Evolutionary conservation across 805 yeast genomes (phyloP).

Genomic region (Candida tallmaniae): DNA sequence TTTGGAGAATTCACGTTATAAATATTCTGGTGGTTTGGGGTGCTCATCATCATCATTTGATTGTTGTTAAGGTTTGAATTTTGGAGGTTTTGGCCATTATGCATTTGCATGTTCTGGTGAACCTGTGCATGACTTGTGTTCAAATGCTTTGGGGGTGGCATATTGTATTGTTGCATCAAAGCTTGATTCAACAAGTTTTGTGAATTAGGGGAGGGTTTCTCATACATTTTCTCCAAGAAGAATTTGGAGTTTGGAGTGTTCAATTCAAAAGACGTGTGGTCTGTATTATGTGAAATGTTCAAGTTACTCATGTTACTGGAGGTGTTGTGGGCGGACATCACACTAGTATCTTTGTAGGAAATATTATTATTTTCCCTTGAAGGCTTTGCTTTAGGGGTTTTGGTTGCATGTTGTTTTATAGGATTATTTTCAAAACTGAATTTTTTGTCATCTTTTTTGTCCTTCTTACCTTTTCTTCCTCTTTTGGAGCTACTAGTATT

Average conservation of each 20-base stretch:
- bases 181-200: slow-evolving; percentile 16
- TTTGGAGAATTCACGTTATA: slow-evolving; percentile 14
- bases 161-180: slow-evolving; percentile 13
- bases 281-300: slow-evolving; percentile 28
- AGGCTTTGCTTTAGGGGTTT: background rate
- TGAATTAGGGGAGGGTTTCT: slow-evolving; percentile 34
- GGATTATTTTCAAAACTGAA: background rate
- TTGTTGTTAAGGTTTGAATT: slow-evolving; percentile 2
- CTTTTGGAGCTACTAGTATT: slow-evolving; percentile 19
- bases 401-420: background rate
- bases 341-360: slow-evolving; percentile 23
- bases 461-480: slow-evolving; percentile 11
- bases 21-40: slow-evolving; percentile 37
- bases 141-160: slow-evolving; percentile 29
- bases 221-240: slow-evolving; percentile 35
- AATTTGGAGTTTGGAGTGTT: slow-evolving; percentile 40
- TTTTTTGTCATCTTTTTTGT: background rate
- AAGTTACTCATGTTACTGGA: slow-evolving; percentile 30
- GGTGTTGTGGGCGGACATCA: slow-evolving; percentile 17
- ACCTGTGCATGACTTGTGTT: slow-evolving; percentile 3
- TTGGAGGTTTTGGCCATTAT: background rate
- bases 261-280: slow-evolving; percentile 38
- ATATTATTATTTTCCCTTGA: background rate
- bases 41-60: slow-evolving; percentile 29
- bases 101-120: no score